Conservation (phyloP, 2,329 filamentous ascomycete genomes). For the Monosporascus ibericus region DNA sequence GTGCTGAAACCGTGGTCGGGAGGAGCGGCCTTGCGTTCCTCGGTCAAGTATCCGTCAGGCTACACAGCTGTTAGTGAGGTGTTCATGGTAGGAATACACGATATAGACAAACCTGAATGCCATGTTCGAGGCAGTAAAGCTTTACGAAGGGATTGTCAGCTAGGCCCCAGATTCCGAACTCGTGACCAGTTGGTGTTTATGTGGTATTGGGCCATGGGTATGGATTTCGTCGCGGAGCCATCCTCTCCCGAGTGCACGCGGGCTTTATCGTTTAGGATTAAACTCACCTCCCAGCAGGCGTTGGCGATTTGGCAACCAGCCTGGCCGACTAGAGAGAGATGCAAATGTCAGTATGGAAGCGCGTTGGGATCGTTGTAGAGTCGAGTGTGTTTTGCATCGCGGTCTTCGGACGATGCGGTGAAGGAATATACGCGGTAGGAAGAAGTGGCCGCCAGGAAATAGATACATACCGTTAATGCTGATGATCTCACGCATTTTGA, state of each 20-base stretch:
- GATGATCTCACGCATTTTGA: slow-evolving; percentile 98
- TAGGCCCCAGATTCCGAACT: neutral
- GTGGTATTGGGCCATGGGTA: neutral
- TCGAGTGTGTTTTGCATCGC: slow-evolving; percentile 4
- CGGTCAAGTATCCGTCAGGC: slow-evolving; percentile 98
- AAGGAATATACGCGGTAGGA: slow-evolving; percentile 33
- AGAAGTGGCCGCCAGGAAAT: slow-evolving; percentile 20
- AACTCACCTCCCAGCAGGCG: slow-evolving; percentile 98
- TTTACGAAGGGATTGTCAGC: slow-evolving; percentile 36
- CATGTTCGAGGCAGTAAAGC: slow-evolving; percentile 99
- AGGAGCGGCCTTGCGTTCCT: slow-evolving; percentile 90
- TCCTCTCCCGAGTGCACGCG: slow-evolving; percentile 5
- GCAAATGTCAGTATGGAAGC: slow-evolving; percentile 43
- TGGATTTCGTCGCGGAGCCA: neutral
- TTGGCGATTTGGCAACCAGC: slow-evolving; percentile 99
- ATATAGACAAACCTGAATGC: slow-evolving; percentile 75
- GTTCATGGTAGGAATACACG: slow-evolving; percentile 2
- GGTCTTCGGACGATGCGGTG: slow-evolving; percentile 35
- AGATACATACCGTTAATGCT: slow-evolving; percentile 84
- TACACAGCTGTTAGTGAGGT: slow-evolving; percentile 36
- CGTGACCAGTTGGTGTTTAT: neutral
- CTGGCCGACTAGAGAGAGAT: slow-evolving; percentile 77
- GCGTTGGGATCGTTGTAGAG: slow-evolving; percentile 13
- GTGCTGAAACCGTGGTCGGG: slow-evolving; percentile 98
- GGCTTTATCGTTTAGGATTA: neutral